A percentile compares a stretch with the other conserved stretches of the same genome.
These are phyloP conservation scores for Ascochyta fabae DNA, from an alignment of 2,329 filamentous ascomycete genomes.

Conservation along the genomic window DNA sequence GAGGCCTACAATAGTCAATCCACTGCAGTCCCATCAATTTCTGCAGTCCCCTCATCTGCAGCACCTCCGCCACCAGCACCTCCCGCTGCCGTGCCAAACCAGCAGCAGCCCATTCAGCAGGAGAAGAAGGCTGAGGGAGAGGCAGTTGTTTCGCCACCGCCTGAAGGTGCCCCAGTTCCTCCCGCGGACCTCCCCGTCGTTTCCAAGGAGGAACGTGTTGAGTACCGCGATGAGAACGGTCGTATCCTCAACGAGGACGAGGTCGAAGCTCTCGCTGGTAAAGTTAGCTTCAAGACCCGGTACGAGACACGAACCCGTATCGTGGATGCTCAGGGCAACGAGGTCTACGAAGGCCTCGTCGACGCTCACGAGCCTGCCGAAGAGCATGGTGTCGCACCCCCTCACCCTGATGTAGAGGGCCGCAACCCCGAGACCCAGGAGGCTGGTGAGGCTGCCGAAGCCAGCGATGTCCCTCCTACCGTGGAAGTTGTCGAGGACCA, in stretches of 20 bases:
- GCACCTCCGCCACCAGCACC: slow-evolving; percentile 30
- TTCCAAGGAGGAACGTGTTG: slow-evolving; percentile 78
- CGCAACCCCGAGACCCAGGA: slow-evolving; percentile 62
- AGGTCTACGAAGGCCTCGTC: slow-evolving; percentile 62
- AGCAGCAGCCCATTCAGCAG: slow-evolving; percentile 21
- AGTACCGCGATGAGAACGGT: slow-evolving; percentile 94
- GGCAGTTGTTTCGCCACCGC: slow-evolving; percentile 40
- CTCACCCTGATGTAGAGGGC: slow-evolving; percentile 64
- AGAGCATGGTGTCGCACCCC: slow-evolving; percentile 53
- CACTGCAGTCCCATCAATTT: slow-evolving; percentile 28
- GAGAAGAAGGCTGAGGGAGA: slow-evolving; percentile 34
- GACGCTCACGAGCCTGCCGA: slow-evolving; percentile 43
- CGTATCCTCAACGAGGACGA: slow-evolving; percentile 85
- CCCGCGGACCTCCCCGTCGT: slow-evolving; percentile 46
- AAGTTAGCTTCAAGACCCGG: slow-evolving; percentile 92
- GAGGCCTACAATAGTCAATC: slow-evolving; percentile 36
- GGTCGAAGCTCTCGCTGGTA: slow-evolving; percentile 83
- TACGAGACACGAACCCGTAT: slow-evolving; percentile 94
- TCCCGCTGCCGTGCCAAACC: slow-evolving; percentile 22
- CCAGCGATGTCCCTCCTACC: slow-evolving; percentile 50
- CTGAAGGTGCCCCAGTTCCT: slow-evolving; percentile 28
- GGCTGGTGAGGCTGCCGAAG: slow-evolving; percentile 46
- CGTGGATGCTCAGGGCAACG: slow-evolving; percentile 79
- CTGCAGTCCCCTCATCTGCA: slow-evolving; percentile 35
- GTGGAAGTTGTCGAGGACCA: slow-evolving; percentile 51